phyloP scores from a whole-genome alignment of 768 basidiomycete species.

The Boletellus ananas region DNA sequence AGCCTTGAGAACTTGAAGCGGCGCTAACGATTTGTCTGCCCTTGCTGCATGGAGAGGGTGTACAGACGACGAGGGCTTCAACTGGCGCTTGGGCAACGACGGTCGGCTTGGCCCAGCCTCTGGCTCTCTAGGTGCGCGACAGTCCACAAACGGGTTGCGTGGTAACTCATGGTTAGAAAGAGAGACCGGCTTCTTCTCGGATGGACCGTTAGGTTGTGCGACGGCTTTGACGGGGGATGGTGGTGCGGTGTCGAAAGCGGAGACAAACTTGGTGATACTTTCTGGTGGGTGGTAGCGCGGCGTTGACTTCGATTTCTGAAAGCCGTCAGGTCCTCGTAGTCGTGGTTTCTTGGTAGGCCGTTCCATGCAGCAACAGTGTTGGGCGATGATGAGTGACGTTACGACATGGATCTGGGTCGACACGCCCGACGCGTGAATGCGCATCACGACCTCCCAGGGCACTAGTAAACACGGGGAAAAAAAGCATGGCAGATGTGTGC shows the following conservation, averaged over 20 bases:
- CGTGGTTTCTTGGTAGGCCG: background rate
- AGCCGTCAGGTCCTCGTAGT: slow-evolving; percentile 20
- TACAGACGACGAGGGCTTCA: slow-evolving; percentile 6
- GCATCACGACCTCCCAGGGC: no score
- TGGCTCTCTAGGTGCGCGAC: background rate
- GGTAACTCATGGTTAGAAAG: slow-evolving; percentile 9
- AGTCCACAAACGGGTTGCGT: slow-evolving; percentile 22
- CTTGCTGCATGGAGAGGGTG: slow-evolving; percentile 3
- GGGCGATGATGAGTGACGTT: slow-evolving; percentile 8
- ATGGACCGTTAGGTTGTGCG: background rate
- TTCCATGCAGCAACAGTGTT: slow-evolving; percentile 8
- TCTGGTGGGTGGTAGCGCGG: slow-evolving; percentile 25
- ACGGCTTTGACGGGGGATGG: background rate
- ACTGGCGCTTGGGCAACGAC: slow-evolving; percentile 1
- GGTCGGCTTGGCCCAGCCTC: slow-evolving; percentile 7
- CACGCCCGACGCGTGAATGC: no score
- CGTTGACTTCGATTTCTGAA: slow-evolving; percentile 15
- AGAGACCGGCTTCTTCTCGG: slow-evolving; percentile 6
- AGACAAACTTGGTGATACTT: slow-evolving; percentile 23
- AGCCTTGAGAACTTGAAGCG: slow-evolving; percentile 17
- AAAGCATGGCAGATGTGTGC: no score
- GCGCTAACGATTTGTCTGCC: background rate
- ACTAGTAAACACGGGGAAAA: no score
- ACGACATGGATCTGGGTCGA: no score
- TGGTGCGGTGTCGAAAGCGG: slow-evolving; percentile 20